These are phyloP conservation scores for Myxozyma udenii DNA, from an alignment of 805 yeast species.

Conservation along the genomic window DNA sequence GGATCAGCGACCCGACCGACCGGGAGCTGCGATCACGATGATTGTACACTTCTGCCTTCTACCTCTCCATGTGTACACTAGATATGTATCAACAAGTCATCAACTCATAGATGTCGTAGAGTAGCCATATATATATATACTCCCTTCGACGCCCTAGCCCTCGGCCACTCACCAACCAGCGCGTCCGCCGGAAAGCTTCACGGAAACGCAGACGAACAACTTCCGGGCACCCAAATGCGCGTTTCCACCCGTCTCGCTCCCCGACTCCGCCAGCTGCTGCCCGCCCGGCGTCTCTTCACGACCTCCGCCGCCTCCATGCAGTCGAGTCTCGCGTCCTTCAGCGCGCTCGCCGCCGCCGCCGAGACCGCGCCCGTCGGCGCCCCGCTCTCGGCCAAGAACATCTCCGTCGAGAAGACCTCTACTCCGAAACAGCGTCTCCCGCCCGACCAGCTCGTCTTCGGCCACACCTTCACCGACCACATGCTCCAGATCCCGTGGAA, in stretches of 20 bases:
- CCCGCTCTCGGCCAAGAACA: conserved; percentile 46
- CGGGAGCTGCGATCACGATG: no score
- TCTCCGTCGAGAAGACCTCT: conserved; percentile 48
- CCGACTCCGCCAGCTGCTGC: background rate
- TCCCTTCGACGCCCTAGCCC: no score
- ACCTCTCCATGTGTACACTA: no score
- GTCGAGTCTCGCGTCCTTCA: background rate
- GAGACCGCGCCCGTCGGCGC: conserved; percentile 13
- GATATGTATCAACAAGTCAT: no score
- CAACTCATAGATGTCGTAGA: no score
- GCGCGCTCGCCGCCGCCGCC: conserved; percentile 1
- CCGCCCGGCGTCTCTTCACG: conserved; percentile 1
- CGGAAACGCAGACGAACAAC: no score
- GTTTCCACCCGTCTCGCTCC: background rate
- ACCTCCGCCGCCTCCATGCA: background rate
- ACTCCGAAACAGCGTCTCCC: conserved; percentile 56
- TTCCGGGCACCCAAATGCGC: no score
- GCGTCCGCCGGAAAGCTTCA: no score
- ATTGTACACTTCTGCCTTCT: no score
- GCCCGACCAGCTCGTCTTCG: conserved; percentile 64
- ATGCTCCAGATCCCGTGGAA: conserved; percentile 88
- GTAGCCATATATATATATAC: no score
- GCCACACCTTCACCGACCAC: conserved; percentile 75
- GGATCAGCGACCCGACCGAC: no score
- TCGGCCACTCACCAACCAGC: no score